phyloP scores from a whole-genome alignment of 768 basidiomycete species.

The Leucocoprinus sp. region DNA sequence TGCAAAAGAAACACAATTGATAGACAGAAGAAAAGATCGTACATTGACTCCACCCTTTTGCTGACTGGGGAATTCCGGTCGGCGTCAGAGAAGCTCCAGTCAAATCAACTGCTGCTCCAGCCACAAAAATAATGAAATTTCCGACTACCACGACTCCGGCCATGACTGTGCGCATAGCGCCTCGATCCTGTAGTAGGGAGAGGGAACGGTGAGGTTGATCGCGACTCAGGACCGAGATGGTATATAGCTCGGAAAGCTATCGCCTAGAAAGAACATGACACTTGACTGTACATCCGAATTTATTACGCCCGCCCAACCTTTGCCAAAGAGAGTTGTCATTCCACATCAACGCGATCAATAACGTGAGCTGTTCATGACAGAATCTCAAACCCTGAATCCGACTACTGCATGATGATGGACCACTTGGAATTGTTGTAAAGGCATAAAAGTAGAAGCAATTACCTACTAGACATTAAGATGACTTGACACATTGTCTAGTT shows the following conservation, averaged over 20 bases:
- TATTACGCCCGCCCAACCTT: background rate
- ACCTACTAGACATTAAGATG: no score
- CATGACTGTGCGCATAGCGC: background rate
- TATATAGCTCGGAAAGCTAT: background rate
- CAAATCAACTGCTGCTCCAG: conserved; percentile 5
- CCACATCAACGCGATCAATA: no score
- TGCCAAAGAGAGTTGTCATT: background rate
- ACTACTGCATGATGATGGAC: background rate
- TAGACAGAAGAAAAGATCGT: background rate
- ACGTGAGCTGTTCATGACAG: no score
- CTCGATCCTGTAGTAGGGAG: background rate
- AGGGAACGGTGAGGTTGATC: no score
- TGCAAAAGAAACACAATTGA: background rate
- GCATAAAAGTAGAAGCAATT: no score
- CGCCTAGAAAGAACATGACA: no score
- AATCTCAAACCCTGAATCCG: background rate
- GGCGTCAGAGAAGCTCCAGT: background rate
- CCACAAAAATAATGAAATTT: background rate
- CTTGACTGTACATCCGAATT: background rate
- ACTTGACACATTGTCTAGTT: no score
- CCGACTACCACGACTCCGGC: background rate
- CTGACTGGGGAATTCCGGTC: background rate
- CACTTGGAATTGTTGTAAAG: background rate
- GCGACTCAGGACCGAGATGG: no score
- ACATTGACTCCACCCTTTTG: conserved; percentile 7